Conservation (phyloP, 169 alveolate species). For the Condylostoma magnum region DNA sequence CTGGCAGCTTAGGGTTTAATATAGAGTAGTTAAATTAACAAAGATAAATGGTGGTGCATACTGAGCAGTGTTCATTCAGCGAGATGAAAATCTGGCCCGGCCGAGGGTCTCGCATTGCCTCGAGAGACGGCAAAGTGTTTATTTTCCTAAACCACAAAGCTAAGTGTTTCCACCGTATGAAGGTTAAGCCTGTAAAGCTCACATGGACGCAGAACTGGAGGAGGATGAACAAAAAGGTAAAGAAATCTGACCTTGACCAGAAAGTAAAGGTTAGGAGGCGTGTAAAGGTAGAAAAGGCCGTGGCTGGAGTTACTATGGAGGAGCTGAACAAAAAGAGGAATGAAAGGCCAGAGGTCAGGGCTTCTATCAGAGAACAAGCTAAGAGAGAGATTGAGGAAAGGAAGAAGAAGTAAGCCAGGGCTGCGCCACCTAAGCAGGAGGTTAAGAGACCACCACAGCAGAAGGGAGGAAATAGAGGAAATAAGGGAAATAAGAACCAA, state of each 20-base stretch:
- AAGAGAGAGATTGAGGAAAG: constrained; percentile 70
- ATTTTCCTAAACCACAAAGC: constrained; percentile 84
- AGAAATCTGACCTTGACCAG: constrained; percentile 50
- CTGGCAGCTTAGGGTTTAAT: too few species aligned
- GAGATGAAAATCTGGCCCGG: constrained; percentile 99
- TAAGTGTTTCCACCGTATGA: constrained; percentile 90
- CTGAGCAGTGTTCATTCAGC: constrained; percentile 95
- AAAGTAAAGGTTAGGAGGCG: constrained; percentile 64
- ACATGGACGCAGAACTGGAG: constrained; percentile 98
- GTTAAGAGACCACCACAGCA: background rate
- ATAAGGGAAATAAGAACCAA: background rate
- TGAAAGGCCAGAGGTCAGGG: constrained; percentile 61
- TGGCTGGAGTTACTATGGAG: constrained; percentile 95
- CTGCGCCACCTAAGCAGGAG: constrained; percentile 2
- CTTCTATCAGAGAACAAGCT: constrained; percentile 61
- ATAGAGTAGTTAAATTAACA: too few species aligned
- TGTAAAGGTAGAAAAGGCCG: constrained; percentile 93
- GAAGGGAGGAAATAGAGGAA: background rate
- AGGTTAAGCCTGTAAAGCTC: constrained; percentile 94
- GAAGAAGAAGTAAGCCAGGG: constrained; percentile 42
- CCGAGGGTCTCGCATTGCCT: constrained; percentile 94
- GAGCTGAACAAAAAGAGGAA: constrained; percentile 88
- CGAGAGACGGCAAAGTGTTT: constrained; percentile 95
- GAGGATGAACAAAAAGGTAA: constrained; percentile 93
- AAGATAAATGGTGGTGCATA: constrained; percentile 88